Conservation (phyloP, 2,329 filamentous ascomycete species). For the Podosphaera fusca region DNA sequence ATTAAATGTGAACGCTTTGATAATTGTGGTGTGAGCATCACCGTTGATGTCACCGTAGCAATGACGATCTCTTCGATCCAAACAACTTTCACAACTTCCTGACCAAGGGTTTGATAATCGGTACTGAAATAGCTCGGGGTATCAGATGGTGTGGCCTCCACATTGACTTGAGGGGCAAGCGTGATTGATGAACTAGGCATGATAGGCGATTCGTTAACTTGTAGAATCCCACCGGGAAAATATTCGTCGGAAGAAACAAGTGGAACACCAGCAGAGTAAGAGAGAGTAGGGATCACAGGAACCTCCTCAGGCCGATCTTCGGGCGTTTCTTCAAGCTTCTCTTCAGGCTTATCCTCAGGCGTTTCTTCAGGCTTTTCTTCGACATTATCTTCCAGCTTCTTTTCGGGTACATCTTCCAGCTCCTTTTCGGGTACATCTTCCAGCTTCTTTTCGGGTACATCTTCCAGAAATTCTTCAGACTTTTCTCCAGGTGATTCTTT, state of each 20-base stretch:
- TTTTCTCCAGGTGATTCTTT: background rate
- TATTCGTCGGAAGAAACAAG: constrained; percentile 7
- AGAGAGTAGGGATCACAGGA: constrained; percentile 11
- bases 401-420: constrained; percentile 1
- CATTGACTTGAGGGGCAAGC: constrained; percentile 1
- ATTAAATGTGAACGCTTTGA: background rate
- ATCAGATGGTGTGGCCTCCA: background rate
- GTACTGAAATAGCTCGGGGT: constrained; percentile 23
- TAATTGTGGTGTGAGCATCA: background rate
- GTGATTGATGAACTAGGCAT: constrained; percentile 3
- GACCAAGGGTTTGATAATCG: constrained; percentile 26
- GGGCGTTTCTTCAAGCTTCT: background rate
- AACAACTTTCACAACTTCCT: constrained; percentile 30
- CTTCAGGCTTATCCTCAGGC: background rate
- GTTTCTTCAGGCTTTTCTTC: background rate
- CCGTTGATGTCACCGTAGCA: constrained; percentile 18
- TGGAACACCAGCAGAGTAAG: constrained; percentile 11
- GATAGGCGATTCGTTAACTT: constrained; percentile 1
- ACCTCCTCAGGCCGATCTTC: background rate
- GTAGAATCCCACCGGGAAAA: constrained; percentile 16
- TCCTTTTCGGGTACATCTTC: background rate
- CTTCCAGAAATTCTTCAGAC: background rate
- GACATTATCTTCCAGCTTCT: background rate
- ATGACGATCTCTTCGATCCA: constrained; percentile 32
- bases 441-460: background rate